Evolutionary conservation across 1,284 basidiomycete species (phyloP).

Genomic region (Ganoderma resinaceum): DNA sequence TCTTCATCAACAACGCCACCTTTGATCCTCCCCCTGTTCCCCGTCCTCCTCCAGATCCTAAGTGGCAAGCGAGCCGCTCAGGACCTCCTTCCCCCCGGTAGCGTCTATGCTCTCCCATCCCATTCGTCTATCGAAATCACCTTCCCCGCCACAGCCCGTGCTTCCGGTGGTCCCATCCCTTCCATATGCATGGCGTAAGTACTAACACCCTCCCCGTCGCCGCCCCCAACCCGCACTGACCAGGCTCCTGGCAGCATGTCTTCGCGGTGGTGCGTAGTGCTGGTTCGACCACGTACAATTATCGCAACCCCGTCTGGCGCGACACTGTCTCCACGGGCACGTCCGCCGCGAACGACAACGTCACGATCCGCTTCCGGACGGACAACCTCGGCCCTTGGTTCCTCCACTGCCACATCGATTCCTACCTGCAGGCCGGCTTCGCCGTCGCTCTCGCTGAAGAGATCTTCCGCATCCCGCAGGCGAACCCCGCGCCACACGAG

Average conservation of each 20-base stretch:
- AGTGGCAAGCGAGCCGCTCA: slow-evolving; percentile 36
- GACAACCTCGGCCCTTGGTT: slow-evolving; percentile 22
- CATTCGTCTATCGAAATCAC: slow-evolving; percentile 6
- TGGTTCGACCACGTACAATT: slow-evolving; percentile 36
- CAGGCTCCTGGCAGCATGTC: slow-evolving; percentile 23
- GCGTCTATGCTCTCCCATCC: slow-evolving; percentile 34
- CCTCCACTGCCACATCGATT: slow-evolving; percentile 13
- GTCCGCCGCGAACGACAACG: slow-evolving; percentile 33
- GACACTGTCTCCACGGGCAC: slow-evolving; percentile 39
- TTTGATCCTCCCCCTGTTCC: slow-evolving; percentile 33
- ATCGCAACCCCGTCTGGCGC: slow-evolving; percentile 38
- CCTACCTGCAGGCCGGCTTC: slow-evolving; percentile 10
- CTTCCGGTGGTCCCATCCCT: slow-evolving; percentile 41
- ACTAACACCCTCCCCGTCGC: background rate
- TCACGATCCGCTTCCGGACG: slow-evolving; percentile 33
- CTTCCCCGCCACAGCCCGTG: slow-evolving; percentile 18
- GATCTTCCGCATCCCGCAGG: background rate
- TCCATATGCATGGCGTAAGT: slow-evolving; percentile 44
- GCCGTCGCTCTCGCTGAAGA: slow-evolving; percentile 8
- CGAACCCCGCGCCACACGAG: slow-evolving; percentile 4
- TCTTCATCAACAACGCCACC: slow-evolving; percentile 33
- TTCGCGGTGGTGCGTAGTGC: slow-evolving; percentile 39
- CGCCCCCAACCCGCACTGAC: background rate
- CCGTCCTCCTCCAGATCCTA: slow-evolving; percentile 34
- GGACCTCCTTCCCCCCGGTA: slow-evolving; percentile 38